phyloP scores from a whole-genome alignment of 176 grass and related monocot species.

The Microstegium vimineum region DNA sequence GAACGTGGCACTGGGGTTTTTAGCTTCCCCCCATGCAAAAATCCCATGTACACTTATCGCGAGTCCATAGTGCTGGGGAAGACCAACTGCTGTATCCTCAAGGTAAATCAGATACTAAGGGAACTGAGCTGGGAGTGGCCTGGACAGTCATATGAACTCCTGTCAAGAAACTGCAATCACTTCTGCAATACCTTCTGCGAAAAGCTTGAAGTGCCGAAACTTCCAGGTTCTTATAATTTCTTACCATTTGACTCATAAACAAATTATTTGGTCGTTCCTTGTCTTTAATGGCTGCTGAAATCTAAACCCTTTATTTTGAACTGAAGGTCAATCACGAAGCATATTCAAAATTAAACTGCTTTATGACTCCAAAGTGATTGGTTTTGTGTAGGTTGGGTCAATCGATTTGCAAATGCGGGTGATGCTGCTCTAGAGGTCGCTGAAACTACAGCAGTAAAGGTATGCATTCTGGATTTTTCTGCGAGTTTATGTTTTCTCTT shows the following conservation, averaged over 20 bases:
- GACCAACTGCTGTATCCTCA: slow-evolving; percentile 44
- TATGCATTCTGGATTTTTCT: slow-evolving; percentile 18
- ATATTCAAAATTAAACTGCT: background rate
- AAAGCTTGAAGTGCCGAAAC: slow-evolving; percentile 42
- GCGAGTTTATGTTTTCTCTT: background rate
- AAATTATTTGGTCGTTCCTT: background rate
- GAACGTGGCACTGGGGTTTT: slow-evolving; percentile 59
- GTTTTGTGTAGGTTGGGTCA: slow-evolving; percentile 46
- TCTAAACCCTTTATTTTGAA: background rate
- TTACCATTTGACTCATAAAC: background rate
- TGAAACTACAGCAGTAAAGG: slow-evolving; percentile 50
- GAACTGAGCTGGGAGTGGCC: slow-evolving; percentile 55
- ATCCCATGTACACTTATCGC: slow-evolving; percentile 52
- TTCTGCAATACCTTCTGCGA: slow-evolving; percentile 60
- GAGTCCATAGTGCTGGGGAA: slow-evolving; percentile 57
- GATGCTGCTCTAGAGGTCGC: slow-evolving; percentile 59
- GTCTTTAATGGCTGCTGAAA: background rate
- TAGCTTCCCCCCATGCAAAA: slow-evolving; percentile 46
- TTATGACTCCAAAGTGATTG: background rate
- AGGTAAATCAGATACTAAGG: slow-evolving; percentile 41
- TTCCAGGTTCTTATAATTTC: slow-evolving; percentile 42
- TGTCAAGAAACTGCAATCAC: slow-evolving; percentile 67
- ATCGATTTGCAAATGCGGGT: slow-evolving; percentile 63
- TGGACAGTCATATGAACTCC: slow-evolving; percentile 51
- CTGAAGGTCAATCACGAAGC: background rate